Evolutionary conservation across 2,329 filamentous ascomycete species (phyloP).

Genomic region (Nigrospora sphaerica): DNA sequence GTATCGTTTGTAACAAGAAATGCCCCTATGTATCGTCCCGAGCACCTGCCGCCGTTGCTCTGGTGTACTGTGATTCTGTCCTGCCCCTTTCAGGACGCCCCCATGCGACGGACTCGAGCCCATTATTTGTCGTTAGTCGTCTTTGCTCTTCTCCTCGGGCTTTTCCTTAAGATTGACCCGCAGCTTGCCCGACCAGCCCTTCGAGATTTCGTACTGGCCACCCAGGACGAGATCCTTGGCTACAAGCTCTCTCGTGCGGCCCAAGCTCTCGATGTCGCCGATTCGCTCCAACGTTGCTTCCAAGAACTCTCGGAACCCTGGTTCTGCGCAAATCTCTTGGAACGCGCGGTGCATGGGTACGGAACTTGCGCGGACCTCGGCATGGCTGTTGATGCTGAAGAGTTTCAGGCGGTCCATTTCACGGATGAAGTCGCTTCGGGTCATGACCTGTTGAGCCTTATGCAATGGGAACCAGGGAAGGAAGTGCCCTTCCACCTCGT

Average conservation of each 20-base stretch:
- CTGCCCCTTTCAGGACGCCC: no score
- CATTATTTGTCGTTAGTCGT: no score
- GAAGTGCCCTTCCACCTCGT: slow-evolving; percentile 61
- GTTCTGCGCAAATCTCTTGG: slow-evolving; percentile 67
- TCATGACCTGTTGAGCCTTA: slow-evolving; percentile 87
- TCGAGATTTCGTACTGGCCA: slow-evolving; percentile 65
- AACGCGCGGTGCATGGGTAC: slow-evolving; percentile 97
- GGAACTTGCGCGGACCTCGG: slow-evolving; percentile 83
- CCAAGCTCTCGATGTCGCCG: slow-evolving; percentile 84
- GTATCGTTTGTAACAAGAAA: no score
- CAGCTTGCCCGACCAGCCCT: slow-evolving; percentile 25
- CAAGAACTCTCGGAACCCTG: slow-evolving; percentile 76
- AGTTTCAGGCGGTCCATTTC: slow-evolving; percentile 89
- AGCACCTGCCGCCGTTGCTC: no score
- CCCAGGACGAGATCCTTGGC: slow-evolving; percentile 88
- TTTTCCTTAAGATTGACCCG: slow-evolving; percentile 35
- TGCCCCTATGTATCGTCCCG: no score
- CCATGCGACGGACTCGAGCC: no score
- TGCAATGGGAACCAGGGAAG: slow-evolving; percentile 78
- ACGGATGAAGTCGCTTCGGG: slow-evolving; percentile 88
- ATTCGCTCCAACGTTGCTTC: slow-evolving; percentile 81
- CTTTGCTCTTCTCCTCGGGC: slow-evolving; percentile 19
- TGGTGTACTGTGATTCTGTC: no score
- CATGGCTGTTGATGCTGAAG: slow-evolving; percentile 84
- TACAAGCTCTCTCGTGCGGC: slow-evolving; percentile 87